Evolutionary conservation across 1,139 yeast genomes (phyloP), one percentile per base, ranked within the genome.

Genomic region (Lodderomyces jiufengensis): DNA sequence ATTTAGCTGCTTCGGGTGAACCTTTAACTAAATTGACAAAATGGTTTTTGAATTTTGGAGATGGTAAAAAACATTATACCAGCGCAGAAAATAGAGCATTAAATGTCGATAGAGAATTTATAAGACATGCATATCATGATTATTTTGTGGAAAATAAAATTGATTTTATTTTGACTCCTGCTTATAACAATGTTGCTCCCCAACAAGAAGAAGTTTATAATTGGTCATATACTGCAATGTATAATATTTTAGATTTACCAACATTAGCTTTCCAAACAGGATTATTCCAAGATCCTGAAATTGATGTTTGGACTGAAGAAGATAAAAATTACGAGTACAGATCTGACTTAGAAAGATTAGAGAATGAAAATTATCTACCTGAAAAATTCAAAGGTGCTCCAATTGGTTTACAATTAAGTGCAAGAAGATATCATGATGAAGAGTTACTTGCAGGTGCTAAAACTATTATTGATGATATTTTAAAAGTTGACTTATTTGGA

Each of bases 211-310:
- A 75, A 37, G 73, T 83, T 9, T 75, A 72, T 53, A 80, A 81
- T 58, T 83, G 92, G 92, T 81, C 86, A 3, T 83, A 82, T 61
- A 81, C 88, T 9, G 59, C 85, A 0, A 69, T 82, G 45, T 83
- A 78, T 69, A 81, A 80, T 52, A 52, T 80, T 36, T 58, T 80
- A 45, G 87, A 81, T 52, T 66, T 76, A 49, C 84, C 87, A 32
- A 69, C 79, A 28, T 70, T 79, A 41, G 70, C 69, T 2, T 63
- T 78, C 57, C 86, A 83, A 51, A 73, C 84, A 8, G 82, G 84
- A 10, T 55, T 78, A 44, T 65, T 56, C 50, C 84, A 77, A 51
- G 84, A 80, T 51, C 75, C 75, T 11, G 35, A 45, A 4, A 38
- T 61, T 25, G 76, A 70, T 49, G 54, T 54, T 41, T 69, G 74